Evolutionary conservation across 192 early-diverging fungal genomes (phyloP).

Genomic region (Entophlyctis helioformis): DNA sequence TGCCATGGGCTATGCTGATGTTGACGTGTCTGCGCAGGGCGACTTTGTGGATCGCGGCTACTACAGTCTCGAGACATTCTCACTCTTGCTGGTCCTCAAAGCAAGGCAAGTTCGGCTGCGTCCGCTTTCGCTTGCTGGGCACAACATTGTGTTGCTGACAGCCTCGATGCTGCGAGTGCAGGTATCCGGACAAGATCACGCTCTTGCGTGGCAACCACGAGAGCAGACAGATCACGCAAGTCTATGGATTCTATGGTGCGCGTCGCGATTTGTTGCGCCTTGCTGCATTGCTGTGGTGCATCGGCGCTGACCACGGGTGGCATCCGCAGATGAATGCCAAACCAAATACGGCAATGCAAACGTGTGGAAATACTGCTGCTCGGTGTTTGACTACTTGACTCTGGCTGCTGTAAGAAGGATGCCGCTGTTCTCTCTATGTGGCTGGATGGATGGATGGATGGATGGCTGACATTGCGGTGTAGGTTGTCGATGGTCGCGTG

Average conservation of each 20-base stretch:
- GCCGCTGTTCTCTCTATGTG: slow-evolving; percentile 1
- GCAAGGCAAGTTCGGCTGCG: slow-evolving; percentile 46
- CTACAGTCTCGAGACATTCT: slow-evolving; percentile 94
- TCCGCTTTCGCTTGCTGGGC: not conserved
- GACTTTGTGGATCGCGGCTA: slow-evolving; percentile 99
- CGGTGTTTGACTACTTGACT: slow-evolving; percentile 85
- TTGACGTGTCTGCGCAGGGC: slow-evolving; percentile 39
- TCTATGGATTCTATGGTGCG: slow-evolving; percentile 88
- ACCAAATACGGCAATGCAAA: slow-evolving; percentile 90
- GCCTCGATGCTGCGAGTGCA: too few species aligned
- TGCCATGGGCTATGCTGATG: not conserved
- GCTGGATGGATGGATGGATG: too few species aligned
- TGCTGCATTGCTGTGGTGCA: too few species aligned
- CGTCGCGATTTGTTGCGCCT: too few species aligned
- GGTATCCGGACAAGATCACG: slow-evolving; percentile 94
- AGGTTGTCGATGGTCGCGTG: slow-evolving; percentile 91
- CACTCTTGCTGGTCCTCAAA: slow-evolving; percentile 84
- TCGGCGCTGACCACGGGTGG: not conserved
- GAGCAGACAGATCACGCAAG: slow-evolving; percentile 92
- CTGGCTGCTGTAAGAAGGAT: slow-evolving; percentile 64
- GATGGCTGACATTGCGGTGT: not conserved
- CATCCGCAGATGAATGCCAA: slow-evolving; percentile 70
- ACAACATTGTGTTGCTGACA: too few species aligned
- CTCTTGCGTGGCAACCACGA: slow-evolving; percentile 94
- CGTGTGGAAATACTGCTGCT: slow-evolving; percentile 93